A percentile compares a stretch with the other conserved stretches of the same genome.
Conservation (phyloP, 1,284 basidiomycete genomes). For the Ceratobasidium sp. region DNA sequence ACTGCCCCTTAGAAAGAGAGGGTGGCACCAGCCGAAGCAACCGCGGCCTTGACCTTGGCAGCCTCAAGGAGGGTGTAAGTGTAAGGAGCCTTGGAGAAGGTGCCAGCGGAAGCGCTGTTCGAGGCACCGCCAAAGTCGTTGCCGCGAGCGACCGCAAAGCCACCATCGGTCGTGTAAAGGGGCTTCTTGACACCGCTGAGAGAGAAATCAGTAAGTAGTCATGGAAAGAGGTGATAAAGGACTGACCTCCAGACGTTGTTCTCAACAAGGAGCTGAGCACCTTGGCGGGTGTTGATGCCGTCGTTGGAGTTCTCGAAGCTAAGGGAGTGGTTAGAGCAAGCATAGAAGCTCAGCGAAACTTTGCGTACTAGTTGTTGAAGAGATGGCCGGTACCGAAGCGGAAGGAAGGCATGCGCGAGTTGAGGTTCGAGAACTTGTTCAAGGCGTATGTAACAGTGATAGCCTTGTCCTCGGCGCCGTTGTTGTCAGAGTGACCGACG, state of each 20-base stretch:
- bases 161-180: conserved; percentile 53
- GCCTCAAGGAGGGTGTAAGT: conserved; percentile 9
- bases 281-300: conserved; percentile 59
- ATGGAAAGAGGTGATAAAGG: no score
- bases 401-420: conserved; percentile 45
- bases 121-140: no score
- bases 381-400: conserved; percentile 48
- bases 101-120: conserved; percentile 8
- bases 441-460: conserved; percentile 11
- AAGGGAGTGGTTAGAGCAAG: conserved; percentile 48
- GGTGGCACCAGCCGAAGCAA: conserved; percentile 10
- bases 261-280: conserved; percentile 50
- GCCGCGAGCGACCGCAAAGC: conserved; percentile 50
- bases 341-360: not conserved
- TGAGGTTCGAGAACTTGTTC: conserved; percentile 43
- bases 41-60: conserved; percentile 5
- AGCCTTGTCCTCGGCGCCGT: conserved; percentile 48
- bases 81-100: conserved; percentile 7
- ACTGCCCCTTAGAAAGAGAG: conserved; percentile 22
- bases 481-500: conserved; percentile 55
- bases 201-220: not conserved
- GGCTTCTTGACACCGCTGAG: conserved; percentile 48
- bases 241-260: conserved; percentile 55
- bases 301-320: conserved; percentile 57
- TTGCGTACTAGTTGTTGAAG: no score